phyloP scores from a whole-genome alignment of 2,329 filamentous ascomycete species.

The Chrysosporium queenslandicum region DNA sequence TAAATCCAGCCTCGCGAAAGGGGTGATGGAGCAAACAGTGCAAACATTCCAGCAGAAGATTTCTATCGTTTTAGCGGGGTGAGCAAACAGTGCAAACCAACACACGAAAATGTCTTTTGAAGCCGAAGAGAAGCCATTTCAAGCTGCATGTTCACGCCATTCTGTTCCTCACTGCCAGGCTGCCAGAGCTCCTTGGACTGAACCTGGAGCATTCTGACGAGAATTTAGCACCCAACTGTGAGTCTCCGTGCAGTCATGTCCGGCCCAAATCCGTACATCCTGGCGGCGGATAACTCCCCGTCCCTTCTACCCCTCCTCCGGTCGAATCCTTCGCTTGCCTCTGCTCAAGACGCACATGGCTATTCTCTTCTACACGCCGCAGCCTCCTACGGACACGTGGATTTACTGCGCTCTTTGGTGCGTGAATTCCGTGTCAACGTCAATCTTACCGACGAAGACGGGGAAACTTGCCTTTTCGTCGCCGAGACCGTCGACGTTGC shows the following conservation, averaged over 20 bases:
- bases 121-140: too few species aligned
- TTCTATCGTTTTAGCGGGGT: too few species aligned
- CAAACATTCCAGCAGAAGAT: too few species aligned
- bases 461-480: conserved; percentile 91
- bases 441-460: conserved; percentile 78
- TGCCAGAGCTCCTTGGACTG: too few species aligned
- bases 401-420: conserved; percentile 66
- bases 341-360: conserved; percentile 75
- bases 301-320: conserved; percentile 65
- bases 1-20: too few species aligned
- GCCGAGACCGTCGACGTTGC: conserved; percentile 72
- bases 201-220: background rate
- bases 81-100: too few species aligned
- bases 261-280: conserved; percentile 54
- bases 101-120: too few species aligned
- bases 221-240: background rate
- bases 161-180: too few species aligned
- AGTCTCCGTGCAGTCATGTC: conserved; percentile 25
- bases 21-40: too few species aligned
- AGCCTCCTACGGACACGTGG: conserved; percentile 78
- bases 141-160: too few species aligned
- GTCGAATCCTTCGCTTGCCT: conserved; percentile 64
- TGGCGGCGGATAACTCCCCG: conserved; percentile 72
- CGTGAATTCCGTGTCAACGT: conserved; percentile 66
- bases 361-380: conserved; percentile 93